Evolutionary conservation across 306 rosid species (phyloP).

Genomic region (Prunus davidiana): DNA sequence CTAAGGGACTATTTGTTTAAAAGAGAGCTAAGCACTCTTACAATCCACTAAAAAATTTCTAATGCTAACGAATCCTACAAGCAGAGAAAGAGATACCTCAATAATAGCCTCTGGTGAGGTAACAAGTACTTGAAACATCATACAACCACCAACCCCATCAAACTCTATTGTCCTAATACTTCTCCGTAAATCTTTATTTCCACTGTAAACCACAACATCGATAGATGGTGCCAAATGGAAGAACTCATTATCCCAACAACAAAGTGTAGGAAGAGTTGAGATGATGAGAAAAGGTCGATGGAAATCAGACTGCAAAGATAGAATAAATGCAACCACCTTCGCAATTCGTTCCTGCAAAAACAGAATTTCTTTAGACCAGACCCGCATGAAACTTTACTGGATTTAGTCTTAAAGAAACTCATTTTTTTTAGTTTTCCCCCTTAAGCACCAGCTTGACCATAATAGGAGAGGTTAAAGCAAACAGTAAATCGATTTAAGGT

Average conservation of each 20-base stretch:
- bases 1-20: background rate
- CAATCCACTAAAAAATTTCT: background rate
- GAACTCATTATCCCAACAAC: conserved; percentile 53
- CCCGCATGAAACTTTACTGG: background rate
- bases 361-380: background rate
- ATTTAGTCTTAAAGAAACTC: background rate
- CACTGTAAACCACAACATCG: conserved; percentile 50
- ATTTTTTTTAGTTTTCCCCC: background rate
- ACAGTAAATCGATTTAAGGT: background rate
- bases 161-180: conserved; percentile 53
- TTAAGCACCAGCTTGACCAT: background rate
- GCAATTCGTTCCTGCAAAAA: conserved; percentile 50
- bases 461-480: background rate
- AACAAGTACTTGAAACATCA: conserved; percentile 53
- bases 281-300: conserved; percentile 58
- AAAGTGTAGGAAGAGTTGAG: conserved; percentile 47
- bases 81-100: conserved; percentile 43
- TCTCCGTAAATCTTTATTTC: conserved; percentile 47
- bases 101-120: conserved; percentile 40
- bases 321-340: conserved; percentile 48
- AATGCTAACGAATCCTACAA: conserved; percentile 2
- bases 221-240: conserved; percentile 43
- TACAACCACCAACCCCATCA: conserved; percentile 29
- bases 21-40: background rate
- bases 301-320: conserved; percentile 40